Base-by-base conservation (phyloP, 495 filamentous ascomycete genomes). In the Penicillium bovifimosum region DNA sequence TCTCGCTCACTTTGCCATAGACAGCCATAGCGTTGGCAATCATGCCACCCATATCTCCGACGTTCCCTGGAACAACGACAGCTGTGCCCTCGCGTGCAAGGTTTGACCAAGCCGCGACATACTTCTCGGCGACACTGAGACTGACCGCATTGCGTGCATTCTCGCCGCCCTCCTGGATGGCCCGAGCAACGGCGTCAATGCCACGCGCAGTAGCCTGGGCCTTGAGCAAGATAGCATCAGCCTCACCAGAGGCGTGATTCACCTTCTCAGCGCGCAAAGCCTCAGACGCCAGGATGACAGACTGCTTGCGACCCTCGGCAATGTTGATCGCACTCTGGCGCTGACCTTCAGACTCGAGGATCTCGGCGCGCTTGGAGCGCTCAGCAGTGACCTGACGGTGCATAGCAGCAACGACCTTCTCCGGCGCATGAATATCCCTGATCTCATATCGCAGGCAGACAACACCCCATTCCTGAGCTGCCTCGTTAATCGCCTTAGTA, bases 251-350 rank as follows among this genome's bases (percentile, higher is more conserved):
- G 7, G 93, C 93, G 62, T 79, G 80, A 73, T 98, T 98, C 70
- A 98, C 91, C 63, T 93, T 80, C 71, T 98, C 95, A 8, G 86
- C 80, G 47, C 82, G 83, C 64, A 92, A 64, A n/a, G 95, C 93
- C 73, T 98, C 93, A 2, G 89, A 95, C 0, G 95, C 95, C 11
- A 98, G 76, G 55, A 98, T 97, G 20, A 95, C 91, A 55, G 81
- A 86, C 77, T 96, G 93, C 73, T 98, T 98, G 66, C 87, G 77
- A 53, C 93, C 93, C 74, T 98, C 93, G 46, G 93, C 93, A 58
- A 98, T 95, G 69, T 98, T 98, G 77, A 98, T 98, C 6, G 93
- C 95, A 57, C 82, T 87, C 76, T 98, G 93, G 28, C 93, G 77
- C 71, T 97, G 95, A 58, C 93, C 93, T 54, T 98, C 93, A 2